Evolutionary conservation across 768 basidiomycete species (phyloP).

Genomic region (Tephrocybe sp.): DNA sequence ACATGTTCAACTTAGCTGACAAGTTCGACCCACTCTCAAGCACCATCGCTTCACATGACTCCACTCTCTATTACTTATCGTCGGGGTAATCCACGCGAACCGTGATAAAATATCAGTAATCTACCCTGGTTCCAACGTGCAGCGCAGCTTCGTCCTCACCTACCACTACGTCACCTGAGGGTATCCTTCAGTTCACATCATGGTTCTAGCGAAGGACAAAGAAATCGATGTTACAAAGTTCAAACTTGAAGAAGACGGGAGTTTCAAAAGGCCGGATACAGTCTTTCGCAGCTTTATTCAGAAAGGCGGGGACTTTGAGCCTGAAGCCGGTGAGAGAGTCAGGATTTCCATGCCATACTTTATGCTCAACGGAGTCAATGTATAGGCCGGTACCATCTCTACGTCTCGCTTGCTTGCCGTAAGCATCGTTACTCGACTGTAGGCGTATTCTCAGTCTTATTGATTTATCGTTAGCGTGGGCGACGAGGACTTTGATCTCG

Average conservation of each 20-base stretch:
- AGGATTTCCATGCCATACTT: neutral
- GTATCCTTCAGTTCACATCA: too few species aligned
- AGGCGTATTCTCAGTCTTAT: neutral
- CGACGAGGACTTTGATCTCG: conserved; percentile 83
- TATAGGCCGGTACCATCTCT: conserved; percentile 90
- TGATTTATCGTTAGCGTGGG: conserved; percentile 63
- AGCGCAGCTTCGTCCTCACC: too few species aligned
- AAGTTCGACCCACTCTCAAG: too few species aligned
- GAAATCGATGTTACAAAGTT: conserved; percentile 51
- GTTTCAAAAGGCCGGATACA: conserved; percentile 57
- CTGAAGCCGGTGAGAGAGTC: conserved; percentile 64
- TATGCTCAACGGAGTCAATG: too few species aligned
- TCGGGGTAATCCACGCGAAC: too few species aligned
- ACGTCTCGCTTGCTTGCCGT: conserved; percentile 87
- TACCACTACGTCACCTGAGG: too few species aligned
- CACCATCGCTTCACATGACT: too few species aligned
- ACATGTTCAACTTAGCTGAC: too few species aligned
- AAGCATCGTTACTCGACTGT: conserved; percentile 23
- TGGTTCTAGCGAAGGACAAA: conserved; percentile 12
- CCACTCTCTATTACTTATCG: too few species aligned
- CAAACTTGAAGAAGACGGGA: conserved; percentile 58
- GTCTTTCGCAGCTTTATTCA: conserved; percentile 59
- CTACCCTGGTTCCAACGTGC: too few species aligned
- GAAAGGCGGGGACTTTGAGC: conserved; percentile 41
- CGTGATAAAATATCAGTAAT: too few species aligned